Base-by-base conservation (phyloP, 495 filamentous ascomycete genomes). In the Penicillium goetzii region DNA sequence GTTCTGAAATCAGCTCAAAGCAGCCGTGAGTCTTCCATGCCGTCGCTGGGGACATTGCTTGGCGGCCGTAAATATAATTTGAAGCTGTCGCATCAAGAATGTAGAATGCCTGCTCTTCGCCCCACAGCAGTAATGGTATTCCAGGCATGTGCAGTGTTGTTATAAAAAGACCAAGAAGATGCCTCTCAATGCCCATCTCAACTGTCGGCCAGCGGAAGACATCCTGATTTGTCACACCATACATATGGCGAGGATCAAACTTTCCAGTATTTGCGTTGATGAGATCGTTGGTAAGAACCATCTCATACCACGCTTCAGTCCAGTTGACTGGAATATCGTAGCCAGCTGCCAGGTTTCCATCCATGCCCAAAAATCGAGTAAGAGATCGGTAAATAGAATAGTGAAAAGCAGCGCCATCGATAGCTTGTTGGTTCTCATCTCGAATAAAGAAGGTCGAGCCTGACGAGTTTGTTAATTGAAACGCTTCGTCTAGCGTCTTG, bases 121-220 rank as follows among this genome's bases (percentile, higher is more conserved):
- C 89, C 81, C 86, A 92, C 15, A 86, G 70, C 15, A 90, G 67
- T 9, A 88, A 69, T 1, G 89, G 89, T 32, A 88, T 86, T 6
- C 89, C 89, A 0, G 89, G 89, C 69, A 91, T 75, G 47, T 87
- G 76, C 10, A 91, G 62, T 21, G 86, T 89, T 0, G 83, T 87
- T 61, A 92, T 84, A 61, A 89, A 91, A 2, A 83, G 71, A 10
- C 77, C 89, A 0, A 92, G 75, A 4, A 90, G 74, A 71, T 84
- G 80, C 56, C 86, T 82, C 68, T 90, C 81, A 1, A 84, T 83
- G 7, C 89, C 89, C 57, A 83, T 78, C n/a, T 81, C 74, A 52
- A 92, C 79, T 4, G 85, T 80, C 9, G 89, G 89, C 89, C 89
- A 92, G 10, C 89, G 83, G 71, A 92, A 90, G 6, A 92, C 87